Percentiles rank a stretch among this genome's conserved stretches.
These are phyloP conservation scores for Phytophthora pisi DNA, from an alignment of 352 stramenopile genomes.

Conservation along the genomic window DNA sequence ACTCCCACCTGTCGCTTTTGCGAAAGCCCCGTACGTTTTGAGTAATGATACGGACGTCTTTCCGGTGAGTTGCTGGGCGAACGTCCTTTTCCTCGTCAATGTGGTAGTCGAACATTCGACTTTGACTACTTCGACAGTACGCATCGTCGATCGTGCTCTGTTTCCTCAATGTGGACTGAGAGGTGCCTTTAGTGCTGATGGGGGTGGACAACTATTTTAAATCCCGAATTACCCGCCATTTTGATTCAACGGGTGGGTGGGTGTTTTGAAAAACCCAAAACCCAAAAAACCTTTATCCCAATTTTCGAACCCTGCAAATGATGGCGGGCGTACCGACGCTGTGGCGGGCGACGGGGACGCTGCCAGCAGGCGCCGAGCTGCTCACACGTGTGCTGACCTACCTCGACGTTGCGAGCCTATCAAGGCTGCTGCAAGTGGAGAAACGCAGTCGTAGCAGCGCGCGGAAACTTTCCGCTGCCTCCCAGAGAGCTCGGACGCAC, in stretches of 20 bases:
- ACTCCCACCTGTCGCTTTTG: neutral
- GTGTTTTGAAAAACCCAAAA: too few species aligned
- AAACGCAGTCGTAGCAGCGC: slow-evolving; percentile 28
- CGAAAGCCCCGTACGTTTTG: neutral
- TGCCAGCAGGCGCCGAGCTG: slow-evolving; percentile 11
- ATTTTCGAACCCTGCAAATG: too few species aligned
- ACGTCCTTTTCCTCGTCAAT: neutral
- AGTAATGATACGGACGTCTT: neutral
- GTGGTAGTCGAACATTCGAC: neutral
- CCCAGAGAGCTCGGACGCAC: slow-evolving; percentile 23
- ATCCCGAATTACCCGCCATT: too few species aligned
- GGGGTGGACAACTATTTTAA: too few species aligned
- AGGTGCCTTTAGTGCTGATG: neutral
- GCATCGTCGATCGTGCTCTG: neutral
- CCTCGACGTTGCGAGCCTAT: slow-evolving; percentile 32
- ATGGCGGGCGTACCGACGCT: slow-evolving; percentile 13
- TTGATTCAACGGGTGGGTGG: too few species aligned
- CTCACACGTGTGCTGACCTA: slow-evolving; percentile 40
- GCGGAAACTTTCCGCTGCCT: slow-evolving; percentile 29
- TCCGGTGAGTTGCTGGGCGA: neutral
- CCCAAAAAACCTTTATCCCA: too few species aligned
- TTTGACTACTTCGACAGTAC: neutral
- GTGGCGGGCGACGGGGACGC: slow-evolving; percentile 12
- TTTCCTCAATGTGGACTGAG: neutral
- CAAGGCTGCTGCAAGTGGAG: slow-evolving; percentile 28